Evolutionary conservation across 768 basidiomycete species (phyloP), one percentile per base, ranked within the genome.

Genomic region (Tephrocybe sp.): DNA sequence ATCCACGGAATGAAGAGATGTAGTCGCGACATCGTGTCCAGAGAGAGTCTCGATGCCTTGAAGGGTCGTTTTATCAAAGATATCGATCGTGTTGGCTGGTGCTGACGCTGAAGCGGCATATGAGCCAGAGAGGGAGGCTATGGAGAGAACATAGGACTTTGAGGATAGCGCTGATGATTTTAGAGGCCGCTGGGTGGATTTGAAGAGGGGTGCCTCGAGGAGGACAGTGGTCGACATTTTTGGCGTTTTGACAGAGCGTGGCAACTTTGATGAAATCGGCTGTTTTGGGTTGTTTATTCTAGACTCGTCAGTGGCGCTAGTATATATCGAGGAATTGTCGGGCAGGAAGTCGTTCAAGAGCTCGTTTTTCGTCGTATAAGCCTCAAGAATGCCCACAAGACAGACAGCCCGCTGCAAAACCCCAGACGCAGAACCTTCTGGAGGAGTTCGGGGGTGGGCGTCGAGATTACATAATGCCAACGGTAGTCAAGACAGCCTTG

Each of bases 61-160:
- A 15, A 88, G 64, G 27, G 78, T 78, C 1, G 67, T 57, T 60
- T 75, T 83, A 65, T 88, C 86, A 58, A 84, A 80, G 19, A 90
- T 64, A 60, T 85, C 72, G 56, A 91, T 86, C 22, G 71, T 68
- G 57, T 88, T 81, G n/a, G 83, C 70, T 4, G 80, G 79, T 1
- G 82, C 72, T 5, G 86, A 86, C 0, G 78, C 69, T 4, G 84
- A 78, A 8, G 79, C 82, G 6, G 84, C 88, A 49, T 82, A 81
- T 50, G 68, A 63, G 0, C 63, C 63, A 1, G 75, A 68, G 4
- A 82, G 54, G 3, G 71, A 63, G 13, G 80, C 74, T 7, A 90
- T 67, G 0, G 80, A 75, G 4, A 91, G 68, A 11, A 90, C 75
- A 59, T 91, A 91, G 1, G 78, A 71, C 19, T 73, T 61, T 10